Conservation (phyloP, 148 eudicot species). For the Vaccinium macrocarpon region DNA sequence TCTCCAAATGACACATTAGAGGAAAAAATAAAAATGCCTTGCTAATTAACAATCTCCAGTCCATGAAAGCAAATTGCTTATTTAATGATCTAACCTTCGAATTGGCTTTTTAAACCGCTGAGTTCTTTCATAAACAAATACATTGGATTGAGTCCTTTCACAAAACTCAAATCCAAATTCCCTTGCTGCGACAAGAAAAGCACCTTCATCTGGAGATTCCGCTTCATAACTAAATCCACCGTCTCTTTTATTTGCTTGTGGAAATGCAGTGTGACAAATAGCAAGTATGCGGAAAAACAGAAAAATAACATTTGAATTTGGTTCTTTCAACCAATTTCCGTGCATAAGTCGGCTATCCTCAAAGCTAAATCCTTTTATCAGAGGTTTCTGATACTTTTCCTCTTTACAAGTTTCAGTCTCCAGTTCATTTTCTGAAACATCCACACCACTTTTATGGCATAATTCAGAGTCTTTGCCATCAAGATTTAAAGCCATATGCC, state of each 20-base stretch:
- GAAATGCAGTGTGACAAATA: slow-evolving; percentile 92
- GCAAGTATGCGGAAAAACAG: slow-evolving; percentile 82
- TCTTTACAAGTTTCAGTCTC: slow-evolving; percentile 60
- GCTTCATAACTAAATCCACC: slow-evolving; percentile 74
- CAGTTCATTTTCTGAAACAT: slow-evolving; percentile 53
- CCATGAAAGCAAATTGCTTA: slow-evolving; percentile 5
- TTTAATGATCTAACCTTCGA: slow-evolving; percentile 56
- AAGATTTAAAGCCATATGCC: slow-evolving; percentile 74
- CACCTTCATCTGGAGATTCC: slow-evolving; percentile 96
- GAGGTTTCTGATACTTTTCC: slow-evolving; percentile 42
- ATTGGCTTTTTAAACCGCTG: slow-evolving; percentile 43
- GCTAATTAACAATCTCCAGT: neutral
- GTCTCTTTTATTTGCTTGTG: slow-evolving; percentile 76
- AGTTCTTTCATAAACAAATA: slow-evolving; percentile 69
- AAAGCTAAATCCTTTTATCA: slow-evolving; percentile 76
- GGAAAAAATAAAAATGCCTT: neutral
- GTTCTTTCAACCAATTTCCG: slow-evolving; percentile 74
- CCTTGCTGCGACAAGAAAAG: slow-evolving; percentile 93
- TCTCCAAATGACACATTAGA: neutral
- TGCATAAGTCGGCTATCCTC: slow-evolving; percentile 70
- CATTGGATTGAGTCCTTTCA: slow-evolving; percentile 78
- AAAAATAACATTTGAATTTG: slow-evolving; percentile 50
- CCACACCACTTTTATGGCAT: neutral
- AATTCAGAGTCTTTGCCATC: slow-evolving; percentile 38
- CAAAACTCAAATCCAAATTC: slow-evolving; percentile 91